Percentiles rank a stretch among this genome's conserved stretches.
Evolutionary conservation across 2,329 filamentous ascomycete genomes (phyloP).

Genomic region (Hymenoscyphus infarciens): DNA sequence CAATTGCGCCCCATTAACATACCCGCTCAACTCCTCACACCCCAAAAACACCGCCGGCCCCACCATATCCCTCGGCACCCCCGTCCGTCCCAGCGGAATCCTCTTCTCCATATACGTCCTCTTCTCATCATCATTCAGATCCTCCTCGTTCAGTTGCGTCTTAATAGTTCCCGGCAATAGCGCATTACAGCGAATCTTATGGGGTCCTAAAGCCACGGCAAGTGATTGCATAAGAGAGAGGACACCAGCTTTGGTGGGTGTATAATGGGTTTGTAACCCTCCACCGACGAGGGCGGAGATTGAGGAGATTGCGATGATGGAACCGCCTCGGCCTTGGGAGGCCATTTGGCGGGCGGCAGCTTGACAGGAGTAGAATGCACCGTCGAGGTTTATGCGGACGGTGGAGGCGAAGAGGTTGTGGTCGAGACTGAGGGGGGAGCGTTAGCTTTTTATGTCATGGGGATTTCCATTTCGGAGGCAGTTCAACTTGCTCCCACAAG

Average conservation of each 20-base stretch:
- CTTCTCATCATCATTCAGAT: slow-evolving; percentile 71
- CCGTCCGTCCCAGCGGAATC: slow-evolving; percentile 75
- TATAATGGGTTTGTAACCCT: slow-evolving; percentile 78
- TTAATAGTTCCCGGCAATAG: slow-evolving; percentile 78
- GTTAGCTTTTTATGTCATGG: slow-evolving; percentile 2
- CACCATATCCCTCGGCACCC: slow-evolving; percentile 68
- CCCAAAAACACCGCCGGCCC: slow-evolving; percentile 84
- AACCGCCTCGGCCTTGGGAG: slow-evolving; percentile 61
- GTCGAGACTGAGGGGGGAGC: slow-evolving; percentile 48
- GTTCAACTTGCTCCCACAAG: not conserved
- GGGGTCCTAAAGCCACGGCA: slow-evolving; percentile 72
- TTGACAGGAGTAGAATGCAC: slow-evolving; percentile 85
- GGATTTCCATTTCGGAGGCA: not conserved
- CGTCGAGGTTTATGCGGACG: slow-evolving; percentile 76
- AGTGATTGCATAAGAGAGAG: slow-evolving; percentile 78
- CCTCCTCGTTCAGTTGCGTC: slow-evolving; percentile 81
- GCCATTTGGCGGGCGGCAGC: slow-evolving; percentile 83
- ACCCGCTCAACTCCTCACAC: slow-evolving; percentile 72
- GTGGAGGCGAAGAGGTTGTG: slow-evolving; percentile 69
- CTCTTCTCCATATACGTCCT: slow-evolving; percentile 73
- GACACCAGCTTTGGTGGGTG: slow-evolving; percentile 82
- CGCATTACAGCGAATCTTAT: slow-evolving; percentile 79
- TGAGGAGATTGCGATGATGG: slow-evolving; percentile 73
- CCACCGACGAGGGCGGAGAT: slow-evolving; percentile 76
- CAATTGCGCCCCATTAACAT: slow-evolving; percentile 78